Conservation (phyloP, 768 basidiomycete genomes). For the Lentinula boryana region DNA sequence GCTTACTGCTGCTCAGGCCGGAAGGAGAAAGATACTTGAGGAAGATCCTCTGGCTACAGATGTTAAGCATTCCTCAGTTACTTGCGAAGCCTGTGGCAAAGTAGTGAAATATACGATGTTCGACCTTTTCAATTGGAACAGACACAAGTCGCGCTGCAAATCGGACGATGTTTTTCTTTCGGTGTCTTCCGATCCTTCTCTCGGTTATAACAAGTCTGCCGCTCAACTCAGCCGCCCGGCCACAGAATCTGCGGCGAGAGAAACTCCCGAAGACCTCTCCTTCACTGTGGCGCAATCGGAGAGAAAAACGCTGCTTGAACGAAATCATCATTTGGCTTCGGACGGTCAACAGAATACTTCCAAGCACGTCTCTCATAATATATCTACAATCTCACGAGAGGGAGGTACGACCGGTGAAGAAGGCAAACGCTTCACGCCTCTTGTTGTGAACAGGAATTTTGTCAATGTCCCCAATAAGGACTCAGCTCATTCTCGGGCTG, state of each 20-base stretch:
- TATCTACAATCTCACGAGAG: not conserved
- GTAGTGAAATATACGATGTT: not conserved
- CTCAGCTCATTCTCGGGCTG: slow-evolving; percentile 6
- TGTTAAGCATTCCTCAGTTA: not conserved
- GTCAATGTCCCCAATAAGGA: not conserved
- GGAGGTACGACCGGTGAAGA: not conserved
- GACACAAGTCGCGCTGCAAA: not conserved
- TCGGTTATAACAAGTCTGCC: too few relatives aligned
- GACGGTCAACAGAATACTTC: too few relatives aligned
- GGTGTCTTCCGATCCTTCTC: too few relatives aligned
- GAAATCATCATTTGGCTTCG: too few relatives aligned
- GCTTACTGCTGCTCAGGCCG: not conserved
- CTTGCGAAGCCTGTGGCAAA: not conserved
- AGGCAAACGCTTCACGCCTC: slow-evolving; percentile 25
- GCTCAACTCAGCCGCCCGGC: too few relatives aligned
- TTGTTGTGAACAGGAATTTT: slow-evolving; percentile 14
- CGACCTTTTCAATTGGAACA: not conserved
- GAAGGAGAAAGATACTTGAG: not conserved
- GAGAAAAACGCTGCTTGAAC: too few relatives aligned
- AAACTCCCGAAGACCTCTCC: too few relatives aligned
- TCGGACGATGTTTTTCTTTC: too few relatives aligned
- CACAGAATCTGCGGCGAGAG: too few relatives aligned
- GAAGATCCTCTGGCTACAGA: not conserved
- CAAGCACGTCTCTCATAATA: not conserved
- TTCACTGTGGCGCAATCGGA: too few relatives aligned